Percentiles rank a stretch among this genome's conserved stretches.
phyloP scores from a whole-genome alignment of 2,329 filamentous ascomycete species.

The Pseudocercospora pini-densiflorae region DNA sequence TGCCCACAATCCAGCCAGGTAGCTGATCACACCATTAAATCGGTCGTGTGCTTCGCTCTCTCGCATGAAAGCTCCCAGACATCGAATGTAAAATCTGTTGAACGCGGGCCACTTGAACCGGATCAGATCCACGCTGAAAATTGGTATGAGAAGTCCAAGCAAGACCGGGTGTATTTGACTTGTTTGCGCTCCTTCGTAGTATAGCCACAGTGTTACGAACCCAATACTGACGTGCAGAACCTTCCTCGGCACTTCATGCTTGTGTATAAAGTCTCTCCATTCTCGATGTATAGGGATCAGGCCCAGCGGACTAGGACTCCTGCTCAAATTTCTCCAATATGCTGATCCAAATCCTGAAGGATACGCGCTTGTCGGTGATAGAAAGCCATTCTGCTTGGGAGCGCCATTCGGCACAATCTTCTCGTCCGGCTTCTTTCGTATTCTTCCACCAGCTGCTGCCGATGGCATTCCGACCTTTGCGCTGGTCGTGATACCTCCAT shows the following conservation, averaged over 20 bases:
- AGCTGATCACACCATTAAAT: constrained; percentile 98
- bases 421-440: constrained; percentile 41
- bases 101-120: constrained; percentile 81
- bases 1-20: constrained; percentile 86
- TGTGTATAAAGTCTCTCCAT: constrained; percentile 88
- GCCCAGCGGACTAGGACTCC: constrained; percentile 89
- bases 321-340: constrained; percentile 85
- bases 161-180: constrained; percentile 81
- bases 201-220: constrained; percentile 88
- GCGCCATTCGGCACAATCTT: constrained; percentile 26
- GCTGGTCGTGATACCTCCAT: constrained; percentile 30
- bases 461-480: constrained; percentile 22
- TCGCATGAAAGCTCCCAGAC: constrained; percentile 89
- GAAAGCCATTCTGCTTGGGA: constrained; percentile 35
- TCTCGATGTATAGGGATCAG: constrained; percentile 93
- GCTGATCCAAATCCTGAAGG: constrained; percentile 67
- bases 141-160: constrained; percentile 79
- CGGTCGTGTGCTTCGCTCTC: constrained; percentile 86
- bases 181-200: constrained; percentile 77
- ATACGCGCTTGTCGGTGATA: constrained; percentile 38
- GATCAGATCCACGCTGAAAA: constrained; percentile 78
- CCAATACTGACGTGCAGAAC: constrained; percentile 93
- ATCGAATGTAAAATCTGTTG: constrained; percentile 84
- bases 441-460: constrained; percentile 16
- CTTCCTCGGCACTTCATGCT: constrained; percentile 96